Evolutionary conservation across 2,329 filamentous ascomycete species (phyloP).

Genomic region (Chrysoporthe austroafricana): DNA sequence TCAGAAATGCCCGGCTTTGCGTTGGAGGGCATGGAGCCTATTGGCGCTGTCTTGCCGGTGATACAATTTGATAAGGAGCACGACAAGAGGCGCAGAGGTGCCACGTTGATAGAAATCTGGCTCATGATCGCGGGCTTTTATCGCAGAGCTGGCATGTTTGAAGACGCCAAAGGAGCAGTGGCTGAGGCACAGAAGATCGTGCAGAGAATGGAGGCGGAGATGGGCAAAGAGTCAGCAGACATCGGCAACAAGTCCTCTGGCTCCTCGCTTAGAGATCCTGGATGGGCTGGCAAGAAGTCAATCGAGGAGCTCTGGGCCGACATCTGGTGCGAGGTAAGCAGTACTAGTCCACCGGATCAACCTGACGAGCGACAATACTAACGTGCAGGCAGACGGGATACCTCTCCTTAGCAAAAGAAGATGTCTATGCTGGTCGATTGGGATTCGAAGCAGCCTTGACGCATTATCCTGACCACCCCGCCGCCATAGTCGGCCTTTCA

Average conservation of each 20-base stretch:
- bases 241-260: conserved; percentile 65
- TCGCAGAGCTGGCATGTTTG: conserved; percentile 75
- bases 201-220: conserved; percentile 69
- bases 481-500: conserved; percentile 79
- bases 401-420: conserved; percentile 64
- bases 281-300: conserved; percentile 81
- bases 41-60: conserved; percentile 52
- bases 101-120: conserved; percentile 79
- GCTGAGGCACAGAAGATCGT: conserved; percentile 81
- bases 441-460: conserved; percentile 83
- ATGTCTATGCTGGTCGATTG: conserved; percentile 70
- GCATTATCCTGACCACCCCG: conserved; percentile 77
- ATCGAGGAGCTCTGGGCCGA: conserved; percentile 86
- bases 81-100: conserved; percentile 52
- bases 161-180: conserved; percentile 79
- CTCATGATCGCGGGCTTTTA: conserved; percentile 89
- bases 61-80: conserved; percentile 60
- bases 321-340: conserved; percentile 75
- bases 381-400: conserved; percentile 52
- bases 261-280: conserved; percentile 63
- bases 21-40: conserved; percentile 47
- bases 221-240: conserved; percentile 61
- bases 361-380: not conserved
- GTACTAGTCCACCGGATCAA: not conserved
- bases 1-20: conserved; percentile 46